Percentiles rank a stretch among this genome's conserved stretches.
Conservation (phyloP, 345 rosid species). For the Pseudoturritis turrita region DNA sequence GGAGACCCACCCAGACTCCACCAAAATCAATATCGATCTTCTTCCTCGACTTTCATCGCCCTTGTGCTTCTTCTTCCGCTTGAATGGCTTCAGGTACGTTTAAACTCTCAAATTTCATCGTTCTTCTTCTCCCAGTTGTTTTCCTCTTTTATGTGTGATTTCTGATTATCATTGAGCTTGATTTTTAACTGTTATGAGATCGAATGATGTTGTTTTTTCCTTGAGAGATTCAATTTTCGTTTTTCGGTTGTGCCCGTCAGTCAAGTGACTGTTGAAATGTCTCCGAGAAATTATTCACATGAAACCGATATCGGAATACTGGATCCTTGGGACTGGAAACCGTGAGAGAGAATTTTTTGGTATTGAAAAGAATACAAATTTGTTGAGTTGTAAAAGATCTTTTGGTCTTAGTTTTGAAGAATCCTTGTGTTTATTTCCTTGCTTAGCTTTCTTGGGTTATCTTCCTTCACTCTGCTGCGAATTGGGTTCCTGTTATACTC, state of each 20-base stretch:
- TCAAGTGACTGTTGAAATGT: not conserved
- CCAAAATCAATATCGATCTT: constrained; percentile 10
- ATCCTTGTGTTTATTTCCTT: not conserved
- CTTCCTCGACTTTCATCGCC: not conserved
- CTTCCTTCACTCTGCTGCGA: not conserved
- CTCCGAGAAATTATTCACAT: not conserved
- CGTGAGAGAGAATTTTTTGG: not conserved
- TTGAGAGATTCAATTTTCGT: not conserved
- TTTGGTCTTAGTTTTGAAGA: not conserved
- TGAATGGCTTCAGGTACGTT: constrained; percentile 20
- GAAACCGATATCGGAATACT: not conserved
- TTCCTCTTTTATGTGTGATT: not conserved
- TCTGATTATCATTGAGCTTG: not conserved
- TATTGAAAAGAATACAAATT: not conserved
- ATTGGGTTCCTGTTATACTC: not conserved
- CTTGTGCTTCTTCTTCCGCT: constrained; percentile 8
- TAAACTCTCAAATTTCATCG: too few relatives aligned
- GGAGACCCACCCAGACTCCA: constrained; percentile 5
- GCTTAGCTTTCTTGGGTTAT: not conserved
- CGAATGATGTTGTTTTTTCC: not conserved
- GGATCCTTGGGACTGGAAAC: not conserved
- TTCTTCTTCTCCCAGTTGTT: not conserved
- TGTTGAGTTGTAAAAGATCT: not conserved
- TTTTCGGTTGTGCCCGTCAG: not conserved
- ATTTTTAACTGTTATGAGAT: not conserved